Evolutionary conservation across 192 early-diverging fungal species (phyloP).

Genomic region (Podila clonocystis): DNA sequence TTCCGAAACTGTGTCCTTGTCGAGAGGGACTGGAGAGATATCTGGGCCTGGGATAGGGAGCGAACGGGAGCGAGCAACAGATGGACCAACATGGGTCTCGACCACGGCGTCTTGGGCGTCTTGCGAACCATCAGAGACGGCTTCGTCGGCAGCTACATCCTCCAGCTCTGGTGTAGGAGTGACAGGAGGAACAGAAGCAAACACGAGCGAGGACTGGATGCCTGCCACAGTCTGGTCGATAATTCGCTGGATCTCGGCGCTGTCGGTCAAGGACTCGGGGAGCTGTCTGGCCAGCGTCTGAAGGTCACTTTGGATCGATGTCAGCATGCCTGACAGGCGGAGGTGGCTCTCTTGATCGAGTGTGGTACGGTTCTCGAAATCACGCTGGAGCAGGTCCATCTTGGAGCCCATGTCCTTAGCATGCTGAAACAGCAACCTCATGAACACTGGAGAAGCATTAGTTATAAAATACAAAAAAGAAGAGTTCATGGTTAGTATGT

Average conservation of each 20-base stretch:
- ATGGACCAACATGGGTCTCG: not conserved
- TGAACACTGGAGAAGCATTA: not conserved
- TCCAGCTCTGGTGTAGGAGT: not conserved
- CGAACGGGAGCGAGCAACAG: not conserved
- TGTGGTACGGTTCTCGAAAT: not conserved
- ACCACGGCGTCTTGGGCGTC: not conserved
- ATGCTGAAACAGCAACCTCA: not conserved
- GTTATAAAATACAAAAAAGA: not conserved
- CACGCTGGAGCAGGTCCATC: not conserved
- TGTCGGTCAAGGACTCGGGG: not conserved
- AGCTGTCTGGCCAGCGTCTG: not conserved
- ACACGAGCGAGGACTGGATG: not conserved
- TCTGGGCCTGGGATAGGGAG: not conserved
- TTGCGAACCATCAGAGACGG: not conserved
- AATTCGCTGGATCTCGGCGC: not conserved
- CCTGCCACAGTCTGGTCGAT: not conserved
- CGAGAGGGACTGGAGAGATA: not conserved
- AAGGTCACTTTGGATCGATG: not conserved
- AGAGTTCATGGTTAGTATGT: not conserved
- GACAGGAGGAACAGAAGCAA: not conserved
- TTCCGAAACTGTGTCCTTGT: not conserved
- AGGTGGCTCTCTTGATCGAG: not conserved
- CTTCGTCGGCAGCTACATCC: not conserved
- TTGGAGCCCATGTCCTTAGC: conserved; percentile 3
- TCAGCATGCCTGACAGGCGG: not conserved